Conservation (phyloP, 1,284 basidiomycete species). For the Boletus semigastroideus region DNA sequence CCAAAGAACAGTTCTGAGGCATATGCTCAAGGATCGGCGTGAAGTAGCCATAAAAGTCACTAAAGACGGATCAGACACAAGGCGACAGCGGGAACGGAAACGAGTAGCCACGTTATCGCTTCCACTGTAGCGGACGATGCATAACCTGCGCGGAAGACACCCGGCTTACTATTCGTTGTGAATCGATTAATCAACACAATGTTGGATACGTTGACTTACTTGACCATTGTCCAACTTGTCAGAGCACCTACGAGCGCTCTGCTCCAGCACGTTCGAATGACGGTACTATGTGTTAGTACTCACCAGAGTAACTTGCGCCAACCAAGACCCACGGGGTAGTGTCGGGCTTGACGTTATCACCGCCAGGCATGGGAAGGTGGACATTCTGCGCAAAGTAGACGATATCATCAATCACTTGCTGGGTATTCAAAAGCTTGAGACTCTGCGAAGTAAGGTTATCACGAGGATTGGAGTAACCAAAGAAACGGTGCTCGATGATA, state of each 20-base stretch:
- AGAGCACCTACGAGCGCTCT: conserved; percentile 42
- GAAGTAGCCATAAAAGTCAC: conserved; percentile 71
- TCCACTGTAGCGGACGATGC: conserved; percentile 72
- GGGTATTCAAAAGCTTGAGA: conserved; percentile 59
- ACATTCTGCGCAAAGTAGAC: conserved; percentile 70
- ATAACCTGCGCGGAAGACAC: conserved; percentile 66
- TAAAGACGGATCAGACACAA: conserved; percentile 22
- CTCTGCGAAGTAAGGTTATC: conserved; percentile 58
- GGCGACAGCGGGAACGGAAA: neutral
- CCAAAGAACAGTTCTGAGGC: conserved; percentile 72
- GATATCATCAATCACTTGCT: conserved; percentile 74
- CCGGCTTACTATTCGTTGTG: conserved; percentile 51
- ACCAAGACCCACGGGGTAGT: conserved; percentile 67
- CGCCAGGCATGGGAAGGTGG: conserved; percentile 64
- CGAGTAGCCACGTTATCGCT: conserved; percentile 49
- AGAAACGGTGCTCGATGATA: conserved; percentile 59
- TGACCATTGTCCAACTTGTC: conserved; percentile 70
- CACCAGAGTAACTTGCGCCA: conserved; percentile 72
- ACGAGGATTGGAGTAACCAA: conserved; percentile 55
- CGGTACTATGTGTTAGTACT: neutral
- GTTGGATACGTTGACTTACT: conserved; percentile 42
- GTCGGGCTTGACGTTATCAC: conserved; percentile 53
- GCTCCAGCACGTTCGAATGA: neutral
- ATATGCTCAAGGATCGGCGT: conserved; percentile 69
- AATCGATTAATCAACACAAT: neutral